These are phyloP conservation scores for Fimicolochytrium jonesii DNA, from an alignment of 192 early-diverging fungal genomes.

Conservation along the genomic window DNA sequence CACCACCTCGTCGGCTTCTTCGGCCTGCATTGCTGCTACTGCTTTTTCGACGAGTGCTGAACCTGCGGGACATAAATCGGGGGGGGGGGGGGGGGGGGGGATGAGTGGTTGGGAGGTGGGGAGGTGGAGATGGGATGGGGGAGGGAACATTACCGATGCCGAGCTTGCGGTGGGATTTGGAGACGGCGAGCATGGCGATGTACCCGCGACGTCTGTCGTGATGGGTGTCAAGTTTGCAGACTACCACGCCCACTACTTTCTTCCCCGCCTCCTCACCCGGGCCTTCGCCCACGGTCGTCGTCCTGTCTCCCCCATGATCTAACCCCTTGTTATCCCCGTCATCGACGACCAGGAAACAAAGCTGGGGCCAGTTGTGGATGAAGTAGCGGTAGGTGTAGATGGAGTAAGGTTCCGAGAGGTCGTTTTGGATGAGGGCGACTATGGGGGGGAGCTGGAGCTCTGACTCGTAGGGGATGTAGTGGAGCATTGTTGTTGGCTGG, in stretches of 20 bases:
- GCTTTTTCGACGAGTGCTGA: conserved; percentile 68
- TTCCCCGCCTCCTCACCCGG: too few relatives aligned
- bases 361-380: conserved; percentile 84
- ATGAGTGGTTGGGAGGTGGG: too few relatives aligned
- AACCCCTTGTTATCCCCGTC: neutral
- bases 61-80: too few relatives aligned
- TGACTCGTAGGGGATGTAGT: conserved; percentile 51
- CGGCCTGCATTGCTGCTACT: conserved; percentile 68
- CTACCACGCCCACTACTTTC: conserved; percentile 83
- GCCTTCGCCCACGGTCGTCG: too few relatives aligned
- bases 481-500: conserved; percentile 9
- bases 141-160: conserved; percentile 81
- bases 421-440: conserved; percentile 80
- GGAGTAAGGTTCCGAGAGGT: conserved; percentile 95
- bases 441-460: conserved; percentile 78
- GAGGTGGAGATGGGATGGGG: too few relatives aligned
- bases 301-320: too few relatives aligned
- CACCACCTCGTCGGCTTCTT: conserved; percentile 82
- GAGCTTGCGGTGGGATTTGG: conserved; percentile 68
- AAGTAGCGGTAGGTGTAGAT: conserved; percentile 98
- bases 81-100: too few relatives aligned
- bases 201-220: conserved; percentile 72
- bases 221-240: conserved; percentile 83
- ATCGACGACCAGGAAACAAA: conserved; percentile 70
- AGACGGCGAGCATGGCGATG: conserved; percentile 96